These are phyloP conservation scores for Ceratocystis lukuohia DNA, from an alignment of 2,329 filamentous ascomycete species.

Conservation along the genomic window DNA sequence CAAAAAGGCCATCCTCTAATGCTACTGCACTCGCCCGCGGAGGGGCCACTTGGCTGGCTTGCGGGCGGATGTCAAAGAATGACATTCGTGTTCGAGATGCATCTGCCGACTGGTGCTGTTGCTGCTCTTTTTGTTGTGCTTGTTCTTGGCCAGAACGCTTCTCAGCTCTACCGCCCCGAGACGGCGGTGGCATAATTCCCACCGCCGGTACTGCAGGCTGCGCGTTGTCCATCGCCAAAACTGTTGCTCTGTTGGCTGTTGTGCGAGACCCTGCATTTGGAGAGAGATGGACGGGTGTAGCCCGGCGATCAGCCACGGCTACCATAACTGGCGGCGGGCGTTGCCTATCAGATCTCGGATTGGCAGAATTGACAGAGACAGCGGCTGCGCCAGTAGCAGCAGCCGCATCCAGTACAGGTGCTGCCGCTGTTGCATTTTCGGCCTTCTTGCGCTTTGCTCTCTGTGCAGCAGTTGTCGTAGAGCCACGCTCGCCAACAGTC, in stretches of 20 bases:
- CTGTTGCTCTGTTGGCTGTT: background rate
- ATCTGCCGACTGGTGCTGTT: background rate
- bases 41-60: constrained; percentile 33
- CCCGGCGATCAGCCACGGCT: background rate
- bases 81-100: constrained; percentile 19
- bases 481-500: constrained; percentile 57
- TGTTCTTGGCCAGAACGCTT: background rate
- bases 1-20: constrained; percentile 52
- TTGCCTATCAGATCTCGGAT: background rate
- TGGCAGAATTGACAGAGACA: background rate
- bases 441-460: constrained; percentile 31
- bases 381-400: constrained; percentile 21
- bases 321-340: background rate
- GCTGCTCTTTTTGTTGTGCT: background rate
- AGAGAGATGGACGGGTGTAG: constrained; percentile 1
- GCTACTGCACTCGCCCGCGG: constrained; percentile 43
- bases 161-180: constrained; percentile 20
- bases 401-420: constrained; percentile 23
- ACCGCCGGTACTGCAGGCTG: constrained; percentile 26
- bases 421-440: background rate
- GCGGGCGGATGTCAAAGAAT: constrained; percentile 35
- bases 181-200: constrained; percentile 24
- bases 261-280: background rate
- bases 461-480: constrained; percentile 28
- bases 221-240: constrained; percentile 20